A percentile compares a stretch with the other conserved stretches of the same genome.
These are phyloP conservation scores for Gnomoniopsis sp. DNA, from an alignment of 2,329 filamentous ascomycete species.

Conservation along the genomic window DNA sequence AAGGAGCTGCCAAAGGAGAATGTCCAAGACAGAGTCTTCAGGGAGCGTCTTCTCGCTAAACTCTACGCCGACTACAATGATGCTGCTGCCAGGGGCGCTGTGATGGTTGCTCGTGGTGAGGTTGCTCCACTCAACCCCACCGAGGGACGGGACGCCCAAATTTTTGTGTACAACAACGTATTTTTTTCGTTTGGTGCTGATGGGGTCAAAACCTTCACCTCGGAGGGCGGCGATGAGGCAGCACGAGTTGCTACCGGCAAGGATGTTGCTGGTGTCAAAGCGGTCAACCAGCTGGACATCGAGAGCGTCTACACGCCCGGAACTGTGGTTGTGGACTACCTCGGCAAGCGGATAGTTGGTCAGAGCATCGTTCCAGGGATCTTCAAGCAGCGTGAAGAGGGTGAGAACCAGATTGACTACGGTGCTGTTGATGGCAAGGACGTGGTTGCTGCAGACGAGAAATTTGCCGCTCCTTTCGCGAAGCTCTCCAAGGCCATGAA, in stretches of 20 bases:
- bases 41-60: constrained; percentile 90
- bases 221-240: constrained; percentile 93
- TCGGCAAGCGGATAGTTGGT: constrained; percentile 94
- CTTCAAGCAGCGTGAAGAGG: constrained; percentile 96
- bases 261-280: constrained; percentile 88
- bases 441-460: constrained; percentile 83
- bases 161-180: constrained; percentile 99
- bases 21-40: constrained; percentile 93
- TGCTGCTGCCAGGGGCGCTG: constrained; percentile 85
- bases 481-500: constrained; percentile 87
- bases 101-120: constrained; percentile 88
- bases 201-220: constrained; percentile 94
- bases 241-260: constrained; percentile 94
- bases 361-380: constrained; percentile 98
- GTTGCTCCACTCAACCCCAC: constrained; percentile 93
- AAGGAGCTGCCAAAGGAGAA: constrained; percentile 90
- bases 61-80: constrained; percentile 98
- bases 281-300: constrained; percentile 96
- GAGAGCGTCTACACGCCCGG: constrained; percentile 91
- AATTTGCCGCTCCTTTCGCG: constrained; percentile 79
- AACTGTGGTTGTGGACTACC: constrained; percentile 93
- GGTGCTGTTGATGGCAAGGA: constrained; percentile 97
- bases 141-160: constrained; percentile 87
- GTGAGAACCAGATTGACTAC: constrained; percentile 98
- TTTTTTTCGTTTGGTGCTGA: constrained; percentile 99